phyloP scores from a whole-genome alignment of 1,284 basidiomycete genomes.

The Taiwanofungus camphoratus region DNA sequence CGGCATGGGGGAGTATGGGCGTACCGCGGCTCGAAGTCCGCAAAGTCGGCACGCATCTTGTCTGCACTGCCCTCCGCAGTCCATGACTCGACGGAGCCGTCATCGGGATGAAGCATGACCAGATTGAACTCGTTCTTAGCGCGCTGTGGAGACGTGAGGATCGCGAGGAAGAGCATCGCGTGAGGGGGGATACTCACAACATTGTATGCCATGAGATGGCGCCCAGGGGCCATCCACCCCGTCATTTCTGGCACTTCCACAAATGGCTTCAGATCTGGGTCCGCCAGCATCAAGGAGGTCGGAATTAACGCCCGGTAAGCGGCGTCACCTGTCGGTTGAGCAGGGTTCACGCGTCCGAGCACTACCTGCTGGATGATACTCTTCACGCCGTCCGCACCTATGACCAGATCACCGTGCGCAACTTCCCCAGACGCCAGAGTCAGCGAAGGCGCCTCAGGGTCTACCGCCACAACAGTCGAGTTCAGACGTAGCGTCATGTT shows the following conservation, averaged over 20 bases:
- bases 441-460: slow-evolving; percentile 30
- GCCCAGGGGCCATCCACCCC: slow-evolving; percentile 38
- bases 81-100: slow-evolving; percentile 42
- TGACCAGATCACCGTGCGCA: slow-evolving; percentile 34
- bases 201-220: slow-evolving; percentile 39
- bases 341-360: slow-evolving; percentile 26
- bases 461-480: slow-evolving; percentile 38
- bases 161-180: not conserved
- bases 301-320: slow-evolving; percentile 44
- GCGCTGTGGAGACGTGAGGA: slow-evolving; percentile 21
- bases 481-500: slow-evolving; percentile 43
- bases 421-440: slow-evolving; percentile 35
- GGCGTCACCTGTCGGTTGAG: slow-evolving; percentile 48
- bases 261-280: slow-evolving; percentile 43
- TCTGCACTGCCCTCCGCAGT: slow-evolving; percentile 38
- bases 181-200: slow-evolving; percentile 27
- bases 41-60: slow-evolving; percentile 39
- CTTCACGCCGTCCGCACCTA: slow-evolving; percentile 44
- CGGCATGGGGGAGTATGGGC: slow-evolving; percentile 5
- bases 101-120: slow-evolving; percentile 39
- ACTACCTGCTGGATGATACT: slow-evolving; percentile 48
- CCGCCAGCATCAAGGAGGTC: slow-evolving; percentile 37
- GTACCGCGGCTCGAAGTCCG: slow-evolving; percentile 39
- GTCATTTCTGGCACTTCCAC: slow-evolving; percentile 38
- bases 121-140: slow-evolving; percentile 38